phyloP scores from a whole-genome alignment of 2,329 filamentous ascomycete genomes.

The Phialophora expanda region DNA sequence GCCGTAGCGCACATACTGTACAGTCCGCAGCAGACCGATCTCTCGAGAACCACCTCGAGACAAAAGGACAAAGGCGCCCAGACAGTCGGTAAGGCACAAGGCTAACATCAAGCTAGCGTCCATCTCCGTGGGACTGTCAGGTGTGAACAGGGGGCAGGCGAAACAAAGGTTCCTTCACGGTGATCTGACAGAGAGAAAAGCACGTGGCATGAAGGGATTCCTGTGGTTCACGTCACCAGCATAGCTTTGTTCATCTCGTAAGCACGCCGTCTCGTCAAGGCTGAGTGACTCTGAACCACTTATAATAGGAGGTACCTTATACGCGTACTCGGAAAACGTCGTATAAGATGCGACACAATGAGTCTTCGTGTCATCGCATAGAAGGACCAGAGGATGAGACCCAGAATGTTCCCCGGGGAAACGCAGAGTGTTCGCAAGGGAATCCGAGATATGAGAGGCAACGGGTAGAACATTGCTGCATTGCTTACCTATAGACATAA shows the following conservation, averaged over 20 bases:
- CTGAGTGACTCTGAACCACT: background rate
- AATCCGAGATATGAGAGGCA: background rate
- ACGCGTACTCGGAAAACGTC: background rate
- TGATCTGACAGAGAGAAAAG: background rate
- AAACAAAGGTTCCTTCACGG: background rate
- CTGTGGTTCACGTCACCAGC: background rate
- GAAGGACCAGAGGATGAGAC: background rate
- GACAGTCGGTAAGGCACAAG: background rate
- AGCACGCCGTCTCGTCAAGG: background rate
- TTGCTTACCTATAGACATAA: background rate
- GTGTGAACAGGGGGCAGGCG: background rate
- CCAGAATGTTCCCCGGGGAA: background rate
- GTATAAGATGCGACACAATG: background rate
- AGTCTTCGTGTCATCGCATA: background rate
- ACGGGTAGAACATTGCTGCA: background rate
- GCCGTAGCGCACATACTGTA: background rate
- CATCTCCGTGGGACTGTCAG: background rate
- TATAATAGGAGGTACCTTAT: background rate
- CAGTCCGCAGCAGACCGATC: background rate
- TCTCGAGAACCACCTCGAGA: background rate
- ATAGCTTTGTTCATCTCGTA: background rate
- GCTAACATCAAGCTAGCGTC: slow-evolving; percentile 1
- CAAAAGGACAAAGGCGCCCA: background rate
- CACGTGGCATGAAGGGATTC: background rate
- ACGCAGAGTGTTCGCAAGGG: background rate